Base-by-base conservation (phyloP, 176 grass and related monocot species). In the Bothriochloa decipiens region DNA sequence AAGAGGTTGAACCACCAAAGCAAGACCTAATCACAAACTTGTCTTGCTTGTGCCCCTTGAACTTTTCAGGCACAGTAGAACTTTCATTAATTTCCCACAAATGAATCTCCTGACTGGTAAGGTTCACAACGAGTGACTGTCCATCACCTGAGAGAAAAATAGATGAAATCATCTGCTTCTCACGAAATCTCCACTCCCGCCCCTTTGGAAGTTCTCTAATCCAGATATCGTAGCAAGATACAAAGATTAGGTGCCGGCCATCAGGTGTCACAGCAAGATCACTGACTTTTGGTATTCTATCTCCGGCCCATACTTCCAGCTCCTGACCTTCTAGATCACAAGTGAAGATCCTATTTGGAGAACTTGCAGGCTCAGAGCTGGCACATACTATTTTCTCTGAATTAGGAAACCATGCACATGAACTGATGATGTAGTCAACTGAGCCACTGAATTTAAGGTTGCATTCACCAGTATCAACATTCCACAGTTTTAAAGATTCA, bases 81-180 rank as follows among this genome's bases (percentile, higher is more conserved):
- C 72, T 86, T 84, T 45, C 88, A 89, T 91, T 70, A 43, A 90
- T 49, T 84, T 88, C 89, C 89, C 96, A 95, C 77, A 99, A 86
- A 89, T 99, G 96, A 78, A 99, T 99, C 81, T 95, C 96, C 82
- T 94, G 80, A 79, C 90, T 99, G 68, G 86, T 99, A 78, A 99
- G 92, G 80, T 94, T 99, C 77, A 99, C 89, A 79, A 96, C 89
- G 84, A 96, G 88, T 68, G 74, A 89, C 58, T 68, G 71, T n/a
- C 93, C 96, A 89, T 99, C 96, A 65, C 83, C 81, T 33, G 96
- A 99, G 41, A 99, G 77, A 57, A 87, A 99, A 75, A 99, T 74
- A 33, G 93, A 99, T 52, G 89, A 90, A 75, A 99, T 96, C 1
- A 52, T 75, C 16, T 90, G 86, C 61, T 64, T 90, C 81, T 99